Evolutionary conservation across 768 basidiomycete genomes (phyloP), one percentile per base, ranked within the genome.

Genomic region (Hysterangium stoloniferum): DNA sequence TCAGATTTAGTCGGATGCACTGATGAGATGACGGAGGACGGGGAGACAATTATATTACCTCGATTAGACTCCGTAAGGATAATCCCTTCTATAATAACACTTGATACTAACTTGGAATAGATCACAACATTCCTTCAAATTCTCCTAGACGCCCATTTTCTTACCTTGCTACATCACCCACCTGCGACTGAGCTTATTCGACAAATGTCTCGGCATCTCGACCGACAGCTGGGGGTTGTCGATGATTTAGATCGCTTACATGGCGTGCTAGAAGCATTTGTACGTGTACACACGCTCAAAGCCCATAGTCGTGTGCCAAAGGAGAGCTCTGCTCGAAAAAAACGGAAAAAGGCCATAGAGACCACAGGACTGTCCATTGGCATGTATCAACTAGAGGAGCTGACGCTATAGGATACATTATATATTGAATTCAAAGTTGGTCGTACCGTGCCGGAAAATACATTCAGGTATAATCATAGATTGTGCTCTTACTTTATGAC

Each of bases 131-230:
- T 89, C 67, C 60, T 84, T 6, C 81, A 84, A 64, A 68, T 71
- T 4, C 61, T 88, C 48, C 70, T 91, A 24, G 88, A 91, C 62
- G 74, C 86, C 0, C 81, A 77, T 11, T 86, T 86, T 61, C 70
- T 89, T 40, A 65, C 72, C 1, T 70, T 91, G 19, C 68, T 90
- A 11, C 79, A 83, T 53, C 72, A 87, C 58, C 63, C 73, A 12
- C 79, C 80, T 0, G 72, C 82, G 4, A 78, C 86, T 57, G 57
- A 59, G 20, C 56, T 79, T 22, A 68, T 91, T 19, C 71, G 67
- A 24, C 64, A 61, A 7, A 64, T 86, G 28, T 67, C 75, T 32
- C 63, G 71, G 1, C 70, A 73, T 25, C 66, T 88, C 45, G 71
- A 75, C 40, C 75, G 77, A 3, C 81, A 84, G 61, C 68, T 86